Conservation (phyloP, 2,329 filamentous ascomycete species). For the Pseudogymnoascus sp. region DNA sequence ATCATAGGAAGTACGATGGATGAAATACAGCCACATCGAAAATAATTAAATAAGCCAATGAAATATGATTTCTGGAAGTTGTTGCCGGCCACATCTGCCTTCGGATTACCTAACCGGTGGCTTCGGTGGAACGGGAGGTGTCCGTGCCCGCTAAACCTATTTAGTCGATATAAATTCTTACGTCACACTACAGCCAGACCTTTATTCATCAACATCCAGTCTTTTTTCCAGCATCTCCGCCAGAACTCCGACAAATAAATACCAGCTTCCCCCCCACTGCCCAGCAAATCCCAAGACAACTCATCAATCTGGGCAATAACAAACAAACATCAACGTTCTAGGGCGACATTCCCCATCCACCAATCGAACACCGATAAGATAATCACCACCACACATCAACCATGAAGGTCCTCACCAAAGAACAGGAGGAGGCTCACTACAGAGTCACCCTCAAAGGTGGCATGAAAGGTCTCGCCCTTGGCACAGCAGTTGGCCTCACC, state of each 20-base stretch:
- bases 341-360: background rate
- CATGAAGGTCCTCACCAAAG: conserved; percentile 95
- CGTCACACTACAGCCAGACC: background rate
- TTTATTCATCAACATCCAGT: background rate
- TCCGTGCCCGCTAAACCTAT: background rate
- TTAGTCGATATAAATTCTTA: background rate
- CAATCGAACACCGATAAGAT: conserved; percentile 2
- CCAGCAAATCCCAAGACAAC: background rate
- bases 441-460: conserved; percentile 70
- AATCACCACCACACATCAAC: background rate
- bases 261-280: background rate
- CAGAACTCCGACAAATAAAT: background rate
- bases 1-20: background rate
- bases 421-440: conserved; percentile 88
- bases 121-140: background rate
- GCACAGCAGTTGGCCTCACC: conserved; percentile 59
- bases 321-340: background rate
- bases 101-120: background rate
- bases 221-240: background rate
- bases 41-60: background rate
- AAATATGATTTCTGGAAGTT: background rate
- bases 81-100: background rate
- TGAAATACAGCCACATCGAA: background rate
- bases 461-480: conserved; percentile 57
- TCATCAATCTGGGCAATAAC: background rate